Evolutionary conservation across 176 grass and related monocot species (phyloP).

Genomic region (Neostapfia colusana): DNA sequence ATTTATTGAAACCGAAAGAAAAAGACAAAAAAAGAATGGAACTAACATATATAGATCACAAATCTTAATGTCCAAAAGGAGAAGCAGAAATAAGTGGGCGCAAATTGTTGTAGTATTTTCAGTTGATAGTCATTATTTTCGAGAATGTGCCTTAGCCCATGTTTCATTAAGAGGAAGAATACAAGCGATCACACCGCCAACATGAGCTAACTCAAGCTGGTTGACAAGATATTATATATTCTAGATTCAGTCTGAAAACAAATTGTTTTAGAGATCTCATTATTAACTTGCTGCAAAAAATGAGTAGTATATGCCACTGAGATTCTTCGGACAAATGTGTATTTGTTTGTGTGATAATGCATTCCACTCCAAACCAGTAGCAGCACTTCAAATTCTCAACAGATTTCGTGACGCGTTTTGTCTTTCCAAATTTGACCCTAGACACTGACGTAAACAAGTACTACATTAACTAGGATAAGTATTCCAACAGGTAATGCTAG

Average conservation of each 20-base stretch:
- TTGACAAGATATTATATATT: too few species aligned
- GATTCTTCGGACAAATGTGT: neutral
- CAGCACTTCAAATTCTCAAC: neutral
- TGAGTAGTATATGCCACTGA: neutral
- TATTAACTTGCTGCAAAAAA: neutral
- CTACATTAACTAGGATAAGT: neutral
- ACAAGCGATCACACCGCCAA: too few species aligned
- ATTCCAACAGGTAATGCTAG: neutral
- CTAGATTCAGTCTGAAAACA: neutral
- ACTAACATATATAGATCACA: constrained; percentile 17
- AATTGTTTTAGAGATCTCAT: neutral
- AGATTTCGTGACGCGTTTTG: neutral
- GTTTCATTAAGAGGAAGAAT: too few species aligned
- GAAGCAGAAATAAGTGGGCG: neutral
- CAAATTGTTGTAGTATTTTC: neutral
- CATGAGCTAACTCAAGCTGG: too few species aligned
- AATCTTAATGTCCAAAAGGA: neutral
- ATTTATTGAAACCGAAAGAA: constrained; percentile 10
- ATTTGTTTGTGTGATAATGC: neutral
- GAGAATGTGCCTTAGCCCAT: too few species aligned
- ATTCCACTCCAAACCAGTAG: neutral
- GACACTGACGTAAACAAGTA: neutral
- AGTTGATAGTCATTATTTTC: neutral
- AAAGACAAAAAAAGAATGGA: neutral
- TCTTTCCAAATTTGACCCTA: neutral